Conservation (phyloP, 176 grass and related monocot species). For the Saccharum spontaneum region DNA sequence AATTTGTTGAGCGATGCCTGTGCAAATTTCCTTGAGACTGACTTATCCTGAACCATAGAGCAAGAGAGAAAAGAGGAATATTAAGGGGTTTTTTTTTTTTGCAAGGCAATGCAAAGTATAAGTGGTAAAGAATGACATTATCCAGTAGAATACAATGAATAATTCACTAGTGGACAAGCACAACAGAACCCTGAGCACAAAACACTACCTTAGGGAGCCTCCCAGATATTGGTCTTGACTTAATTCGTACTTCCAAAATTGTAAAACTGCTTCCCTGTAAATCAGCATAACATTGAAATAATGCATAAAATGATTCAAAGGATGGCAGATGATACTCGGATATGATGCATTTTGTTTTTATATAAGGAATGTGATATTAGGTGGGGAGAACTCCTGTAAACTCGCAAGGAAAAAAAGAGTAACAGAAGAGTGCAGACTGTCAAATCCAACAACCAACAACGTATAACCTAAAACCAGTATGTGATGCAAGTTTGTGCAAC, state of each 20-base stretch:
- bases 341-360: neutral
- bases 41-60: constrained; percentile 58
- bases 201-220: constrained; percentile 46
- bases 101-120: constrained; percentile 12
- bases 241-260: constrained; percentile 51
- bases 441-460: neutral
- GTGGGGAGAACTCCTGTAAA: neutral
- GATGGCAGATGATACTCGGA: neutral
- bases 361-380: neutral
- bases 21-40: constrained; percentile 40
- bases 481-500: neutral
- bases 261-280: constrained; percentile 46
- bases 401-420: neutral
- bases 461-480: neutral
- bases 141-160: constrained; percentile 14
- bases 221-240: constrained; percentile 37
- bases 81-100: neutral
- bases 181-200: neutral
- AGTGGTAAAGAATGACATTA: neutral
- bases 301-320: neutral
- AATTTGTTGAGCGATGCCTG: constrained; percentile 49
- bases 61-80: constrained; percentile 16
- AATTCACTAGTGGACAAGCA: neutral
- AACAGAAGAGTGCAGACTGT: neutral
- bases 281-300: neutral